Base-by-base conservation (phyloP, 2,329 filamentous ascomycete genomes). In the Alternaria metachromatica region DNA sequence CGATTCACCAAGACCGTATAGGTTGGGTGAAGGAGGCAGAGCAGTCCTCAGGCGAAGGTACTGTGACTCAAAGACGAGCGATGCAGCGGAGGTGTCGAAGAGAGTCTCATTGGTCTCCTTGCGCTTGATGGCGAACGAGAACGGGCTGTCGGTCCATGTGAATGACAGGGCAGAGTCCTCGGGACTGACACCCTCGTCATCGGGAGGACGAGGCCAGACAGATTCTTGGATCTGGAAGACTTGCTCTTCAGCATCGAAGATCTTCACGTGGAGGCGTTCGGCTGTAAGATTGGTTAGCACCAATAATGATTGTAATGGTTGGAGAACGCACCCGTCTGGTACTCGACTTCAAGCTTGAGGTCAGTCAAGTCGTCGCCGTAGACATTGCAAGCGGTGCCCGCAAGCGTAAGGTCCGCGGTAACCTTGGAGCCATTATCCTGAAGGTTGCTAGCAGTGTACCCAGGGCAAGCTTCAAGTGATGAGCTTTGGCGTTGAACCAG, bases 1-100 rank as follows among this genome's bases (percentile, higher is more conserved):
- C 70, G 93, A 90, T 79, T 94, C 92, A 45, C 92, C 92, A 6
- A 95, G 84, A 1, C 92, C 92, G 73, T 95, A 95, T 5, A 96
- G 81, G 70, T 90, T 87, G 0, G 92, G 90, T 48, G 87, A 83
- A 1, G 87, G 79, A 0, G 92, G 91, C 12, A 95, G 83, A 63
- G 84, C 86, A 0, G 92, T 94, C 54, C 90, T 86, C 59, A 95
- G 82, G 15, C 89, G 87, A 25, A 95, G 80, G 71, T 93, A 95
- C 78, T 95, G 92, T 3, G 87, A 87, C 80, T 95, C 90, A 69
- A 94, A 96, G 28, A 95, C 83, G 3, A 95, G 82, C 15, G 83
- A 83, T 3, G 88, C 87, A 2, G 86, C 90, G 0, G 88, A 89
- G 0, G 90, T 92, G 72, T 94, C 89, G 77, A 93, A 92, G 9